A percentile compares a stretch with the other conserved stretches of the same genome.
Evolutionary conservation across 2,329 filamentous ascomycete genomes (phyloP).

Genomic region (Diaporthe velutina): DNA sequence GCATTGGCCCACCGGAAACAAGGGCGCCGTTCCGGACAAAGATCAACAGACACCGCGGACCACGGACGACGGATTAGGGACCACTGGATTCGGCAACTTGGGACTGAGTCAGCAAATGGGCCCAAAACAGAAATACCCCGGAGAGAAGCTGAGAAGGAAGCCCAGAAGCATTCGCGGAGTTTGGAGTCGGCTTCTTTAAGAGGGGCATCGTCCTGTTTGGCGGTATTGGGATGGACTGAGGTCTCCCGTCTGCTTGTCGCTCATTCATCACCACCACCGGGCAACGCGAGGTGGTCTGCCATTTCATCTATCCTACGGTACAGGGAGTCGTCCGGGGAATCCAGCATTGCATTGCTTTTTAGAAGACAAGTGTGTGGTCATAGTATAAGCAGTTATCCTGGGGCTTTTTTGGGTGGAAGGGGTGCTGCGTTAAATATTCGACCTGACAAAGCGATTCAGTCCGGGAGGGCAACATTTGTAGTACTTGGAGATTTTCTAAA

Average conservation of each 20-base stretch:
- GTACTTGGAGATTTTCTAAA: not conserved
- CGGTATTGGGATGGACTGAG: conserved; percentile 4
- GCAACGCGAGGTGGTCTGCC: not conserved
- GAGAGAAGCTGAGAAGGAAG: conserved; percentile 3
- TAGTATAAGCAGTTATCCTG: not conserved
- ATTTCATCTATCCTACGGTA: not conserved
- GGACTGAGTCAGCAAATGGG: conserved; percentile 7
- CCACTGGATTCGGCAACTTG: conserved; percentile 6
- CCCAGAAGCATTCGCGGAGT: conserved; percentile 29
- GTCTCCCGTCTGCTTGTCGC: conserved; percentile 17
- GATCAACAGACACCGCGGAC: not conserved
- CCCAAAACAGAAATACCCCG: conserved; percentile 15
- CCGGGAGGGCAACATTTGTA: not conserved
- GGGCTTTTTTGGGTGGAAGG: not conserved
- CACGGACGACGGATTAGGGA: not conserved
- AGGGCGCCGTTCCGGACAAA: not conserved
- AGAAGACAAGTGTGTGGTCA: conserved; percentile 6
- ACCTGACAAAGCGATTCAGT: not conserved
- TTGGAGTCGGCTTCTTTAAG: conserved; percentile 25
- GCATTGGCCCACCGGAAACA: not conserved
- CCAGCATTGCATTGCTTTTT: conserved; percentile 16
- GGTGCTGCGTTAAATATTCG: not conserved
- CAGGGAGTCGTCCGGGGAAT: not conserved
- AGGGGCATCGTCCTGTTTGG: not conserved
- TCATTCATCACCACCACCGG: conserved; percentile 1